phyloP scores from a whole-genome alignment of 1,284 basidiomycete genomes.

The Sanghuangporus sanghuang region DNA sequence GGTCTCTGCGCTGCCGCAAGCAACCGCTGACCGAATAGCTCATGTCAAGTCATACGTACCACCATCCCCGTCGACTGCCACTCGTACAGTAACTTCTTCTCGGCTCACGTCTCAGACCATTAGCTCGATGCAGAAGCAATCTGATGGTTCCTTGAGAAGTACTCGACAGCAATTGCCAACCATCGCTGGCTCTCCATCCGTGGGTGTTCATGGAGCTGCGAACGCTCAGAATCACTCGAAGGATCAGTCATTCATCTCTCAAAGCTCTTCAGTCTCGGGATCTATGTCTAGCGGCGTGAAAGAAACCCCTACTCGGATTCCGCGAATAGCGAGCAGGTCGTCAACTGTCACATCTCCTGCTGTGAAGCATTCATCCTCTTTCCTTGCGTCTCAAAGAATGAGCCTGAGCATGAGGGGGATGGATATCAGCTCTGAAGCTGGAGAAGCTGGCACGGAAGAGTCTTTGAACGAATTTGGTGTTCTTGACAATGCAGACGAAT shows the following conservation, averaged over 20 bases:
- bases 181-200: constrained; percentile 87
- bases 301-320: constrained; percentile 91
- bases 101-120: constrained; percentile 68
- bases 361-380: constrained; percentile 45
- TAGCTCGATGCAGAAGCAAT: constrained; percentile 78
- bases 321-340: constrained; percentile 79
- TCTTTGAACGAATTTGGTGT: constrained; percentile 75
- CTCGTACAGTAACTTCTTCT: constrained; percentile 42
- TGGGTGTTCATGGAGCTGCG: constrained; percentile 41
- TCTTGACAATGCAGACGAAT: constrained; percentile 50
- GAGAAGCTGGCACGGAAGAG: constrained; percentile 46
- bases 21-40: constrained; percentile 75
- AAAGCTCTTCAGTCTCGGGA: constrained; percentile 40
- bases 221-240: constrained; percentile 32
- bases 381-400: constrained; percentile 48
- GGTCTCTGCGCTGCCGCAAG: constrained; percentile 72
- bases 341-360: constrained; percentile 65
- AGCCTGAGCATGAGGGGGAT: constrained; percentile 50
- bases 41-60: constrained; percentile 57
- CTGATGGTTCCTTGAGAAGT: constrained; percentile 65
- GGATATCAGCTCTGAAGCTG: constrained; percentile 51
- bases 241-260: constrained; percentile 49
- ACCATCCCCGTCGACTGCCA: constrained; percentile 40
- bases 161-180: constrained; percentile 75
- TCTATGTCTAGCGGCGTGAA: constrained; percentile 39